These are phyloP conservation scores for Macrotyloma uniflorum DNA, from an alignment of 306 rosid species.

Conservation along the genomic window DNA sequence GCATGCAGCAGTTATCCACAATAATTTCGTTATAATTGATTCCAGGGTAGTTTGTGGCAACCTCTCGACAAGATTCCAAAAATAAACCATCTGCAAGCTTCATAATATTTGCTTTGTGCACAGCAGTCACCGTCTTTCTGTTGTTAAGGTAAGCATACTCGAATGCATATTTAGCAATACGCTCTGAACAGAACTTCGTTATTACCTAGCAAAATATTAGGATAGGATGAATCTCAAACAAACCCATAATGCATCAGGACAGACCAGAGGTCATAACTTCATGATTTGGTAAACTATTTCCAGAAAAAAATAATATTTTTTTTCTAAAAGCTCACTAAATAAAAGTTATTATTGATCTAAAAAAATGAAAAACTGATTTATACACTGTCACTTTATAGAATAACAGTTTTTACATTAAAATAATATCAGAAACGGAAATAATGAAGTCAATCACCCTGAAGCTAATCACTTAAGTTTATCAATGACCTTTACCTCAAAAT, in stretches of 20 bases:
- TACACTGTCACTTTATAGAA: background rate
- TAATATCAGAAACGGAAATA: background rate
- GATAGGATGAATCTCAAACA: constrained; percentile 46
- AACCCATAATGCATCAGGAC: background rate
- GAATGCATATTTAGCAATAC: constrained; percentile 71
- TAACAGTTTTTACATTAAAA: background rate
- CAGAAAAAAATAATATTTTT: background rate
- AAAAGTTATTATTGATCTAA: background rate
- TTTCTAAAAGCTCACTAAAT: background rate
- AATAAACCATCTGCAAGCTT: constrained; percentile 81
- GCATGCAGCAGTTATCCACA: constrained; percentile 88
- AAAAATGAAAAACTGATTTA: background rate
- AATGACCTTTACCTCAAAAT: background rate
- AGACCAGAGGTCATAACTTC: background rate
- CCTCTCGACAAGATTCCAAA: constrained; percentile 77
- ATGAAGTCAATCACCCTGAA: background rate
- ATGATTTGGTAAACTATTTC: background rate
- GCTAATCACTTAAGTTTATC: background rate
- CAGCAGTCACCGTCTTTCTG: constrained; percentile 82
- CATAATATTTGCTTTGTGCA: constrained; percentile 85
- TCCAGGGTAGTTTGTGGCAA: constrained; percentile 60
- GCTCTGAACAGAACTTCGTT: constrained; percentile 80
- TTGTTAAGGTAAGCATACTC: constrained; percentile 78
- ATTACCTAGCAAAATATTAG: constrained; percentile 62
- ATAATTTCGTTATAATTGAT: constrained; percentile 66